These are phyloP conservation scores for Abortiporus biennis DNA, from an alignment of 1,284 basidiomycete genomes.

Conservation along the genomic window DNA sequence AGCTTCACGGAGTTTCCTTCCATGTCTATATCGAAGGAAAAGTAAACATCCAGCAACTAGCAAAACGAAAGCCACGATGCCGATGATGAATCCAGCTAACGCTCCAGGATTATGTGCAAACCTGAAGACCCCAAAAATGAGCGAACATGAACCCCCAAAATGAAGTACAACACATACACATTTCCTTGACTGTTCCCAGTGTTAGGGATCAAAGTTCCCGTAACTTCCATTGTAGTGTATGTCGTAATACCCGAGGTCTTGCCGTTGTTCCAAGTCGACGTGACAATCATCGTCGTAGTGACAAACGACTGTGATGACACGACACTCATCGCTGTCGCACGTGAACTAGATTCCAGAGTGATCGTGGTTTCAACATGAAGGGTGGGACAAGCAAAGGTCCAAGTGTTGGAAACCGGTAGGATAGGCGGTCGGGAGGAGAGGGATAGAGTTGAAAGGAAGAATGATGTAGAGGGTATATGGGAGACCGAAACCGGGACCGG, in stretches of 20 bases:
- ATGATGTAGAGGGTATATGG: constrained; percentile 5
- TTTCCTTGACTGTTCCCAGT: constrained; percentile 4
- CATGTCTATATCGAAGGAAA: constrained; percentile 19
- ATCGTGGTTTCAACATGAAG: too few species aligned
- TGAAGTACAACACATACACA: constrained; percentile 9
- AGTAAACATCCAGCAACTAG: constrained; percentile 15
- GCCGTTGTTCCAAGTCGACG: constrained; percentile 13
- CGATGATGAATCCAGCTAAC: constrained; percentile 22
- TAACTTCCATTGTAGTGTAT: constrained; percentile 15
- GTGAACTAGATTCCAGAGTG: too few species aligned
- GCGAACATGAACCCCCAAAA: not conserved
- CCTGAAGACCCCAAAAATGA: constrained; percentile 11
- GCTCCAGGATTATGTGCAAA: constrained; percentile 21
- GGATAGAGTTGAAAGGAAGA: constrained; percentile 8
- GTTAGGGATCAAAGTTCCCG: constrained; percentile 21
- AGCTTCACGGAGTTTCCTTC: constrained; percentile 12
- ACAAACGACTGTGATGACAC: too few species aligned
- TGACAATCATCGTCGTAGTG: constrained; percentile 17
- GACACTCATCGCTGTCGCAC: too few species aligned
- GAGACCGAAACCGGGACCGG: not conserved
- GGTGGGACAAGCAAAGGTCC: constrained; percentile 4
- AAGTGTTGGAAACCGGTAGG: not conserved
- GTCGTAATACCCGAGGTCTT: constrained; percentile 11
- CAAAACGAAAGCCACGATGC: constrained; percentile 17
- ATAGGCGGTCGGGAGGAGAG: not conserved